Conservation (phyloP, 2,329 filamentous ascomycete species). For the Elsinoe arachidis region DNA sequence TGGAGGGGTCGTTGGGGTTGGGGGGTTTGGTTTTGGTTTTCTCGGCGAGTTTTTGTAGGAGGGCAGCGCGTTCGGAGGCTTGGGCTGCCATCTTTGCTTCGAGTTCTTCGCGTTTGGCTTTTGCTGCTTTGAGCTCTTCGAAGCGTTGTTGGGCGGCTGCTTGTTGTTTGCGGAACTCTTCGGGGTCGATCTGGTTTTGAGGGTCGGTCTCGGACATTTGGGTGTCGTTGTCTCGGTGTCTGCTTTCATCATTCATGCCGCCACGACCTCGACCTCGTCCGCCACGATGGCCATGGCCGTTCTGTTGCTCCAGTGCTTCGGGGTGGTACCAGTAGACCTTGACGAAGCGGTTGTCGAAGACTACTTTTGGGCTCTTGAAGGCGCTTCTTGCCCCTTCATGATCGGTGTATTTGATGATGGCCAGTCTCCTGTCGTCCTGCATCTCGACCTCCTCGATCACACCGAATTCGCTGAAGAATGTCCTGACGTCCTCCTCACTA, state of each 20-base stretch:
- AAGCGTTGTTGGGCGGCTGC: constrained; percentile 62
- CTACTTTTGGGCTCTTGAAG: constrained; percentile 66
- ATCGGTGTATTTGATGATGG: constrained; percentile 59
- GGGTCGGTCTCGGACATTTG: constrained; percentile 21
- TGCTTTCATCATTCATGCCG: constrained; percentile 10
- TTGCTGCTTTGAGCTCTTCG: constrained; percentile 57
- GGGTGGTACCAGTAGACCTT: constrained; percentile 70
- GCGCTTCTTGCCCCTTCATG: constrained; percentile 61
- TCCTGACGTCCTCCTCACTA: constrained; percentile 53
- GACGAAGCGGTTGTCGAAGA: constrained; percentile 80
- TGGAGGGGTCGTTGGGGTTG: constrained; percentile 17
- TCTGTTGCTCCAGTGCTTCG: constrained; percentile 21
- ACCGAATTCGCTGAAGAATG: constrained; percentile 67
- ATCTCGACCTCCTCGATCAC: constrained; percentile 55
- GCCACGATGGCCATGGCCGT: constrained; percentile 14
- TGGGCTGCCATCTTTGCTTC: constrained; percentile 57
- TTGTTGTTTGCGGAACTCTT: constrained; percentile 60
- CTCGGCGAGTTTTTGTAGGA: constrained; percentile 49
- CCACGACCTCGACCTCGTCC: constrained; percentile 6
- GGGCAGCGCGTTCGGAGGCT: constrained; percentile 55
- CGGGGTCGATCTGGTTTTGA: constrained; percentile 52
- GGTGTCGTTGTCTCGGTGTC: constrained; percentile 18
- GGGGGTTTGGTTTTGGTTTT: constrained; percentile 24
- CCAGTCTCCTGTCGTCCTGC: constrained; percentile 57
- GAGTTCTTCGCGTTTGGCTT: constrained; percentile 54